These are phyloP conservation scores for Syncephalastrum sp. DNA, from an alignment of 371 early-diverging fungal genomes.

Conservation along the genomic window DNA sequence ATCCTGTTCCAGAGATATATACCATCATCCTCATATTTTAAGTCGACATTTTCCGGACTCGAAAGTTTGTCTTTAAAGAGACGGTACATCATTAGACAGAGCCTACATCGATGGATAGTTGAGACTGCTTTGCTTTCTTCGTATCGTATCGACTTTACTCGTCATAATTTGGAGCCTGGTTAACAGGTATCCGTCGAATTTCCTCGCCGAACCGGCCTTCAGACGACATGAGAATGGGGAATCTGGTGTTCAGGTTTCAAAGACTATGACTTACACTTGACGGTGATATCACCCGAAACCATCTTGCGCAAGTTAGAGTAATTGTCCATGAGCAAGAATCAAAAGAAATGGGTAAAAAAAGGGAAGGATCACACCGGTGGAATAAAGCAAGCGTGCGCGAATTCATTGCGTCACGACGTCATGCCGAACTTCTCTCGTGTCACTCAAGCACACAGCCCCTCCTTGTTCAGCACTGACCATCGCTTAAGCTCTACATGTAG, in stretches of 20 bases:
- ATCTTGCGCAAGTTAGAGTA: slow-evolving; percentile 44
- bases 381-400: no score
- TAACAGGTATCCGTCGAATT: slow-evolving; percentile 53
- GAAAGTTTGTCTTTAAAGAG: slow-evolving; percentile 47
- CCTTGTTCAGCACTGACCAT: no score
- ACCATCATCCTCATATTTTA: slow-evolving; percentile 61
- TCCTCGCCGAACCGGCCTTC: slow-evolving; percentile 37
- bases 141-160: slow-evolving; percentile 29
- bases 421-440: no score
- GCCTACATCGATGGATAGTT: slow-evolving; percentile 12
- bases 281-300: slow-evolving; percentile 44
- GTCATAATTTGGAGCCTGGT: slow-evolving; percentile 55
- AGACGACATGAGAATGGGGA: no score
- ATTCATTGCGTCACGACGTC: no score
- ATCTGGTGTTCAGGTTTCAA: no score
- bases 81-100: slow-evolving; percentile 58
- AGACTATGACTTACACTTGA: slow-evolving; percentile 31
- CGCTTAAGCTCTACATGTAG: no score
- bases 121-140: no score
- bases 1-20: slow-evolving; percentile 1
- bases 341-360: no score
- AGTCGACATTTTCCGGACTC: slow-evolving; percentile 39
- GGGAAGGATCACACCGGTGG: no score
- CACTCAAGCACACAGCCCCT: no score
- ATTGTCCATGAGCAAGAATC: slow-evolving; percentile 7